phyloP scores from a whole-genome alignment of 768 basidiomycete species.

The Boletus tylopilopsis region DNA sequence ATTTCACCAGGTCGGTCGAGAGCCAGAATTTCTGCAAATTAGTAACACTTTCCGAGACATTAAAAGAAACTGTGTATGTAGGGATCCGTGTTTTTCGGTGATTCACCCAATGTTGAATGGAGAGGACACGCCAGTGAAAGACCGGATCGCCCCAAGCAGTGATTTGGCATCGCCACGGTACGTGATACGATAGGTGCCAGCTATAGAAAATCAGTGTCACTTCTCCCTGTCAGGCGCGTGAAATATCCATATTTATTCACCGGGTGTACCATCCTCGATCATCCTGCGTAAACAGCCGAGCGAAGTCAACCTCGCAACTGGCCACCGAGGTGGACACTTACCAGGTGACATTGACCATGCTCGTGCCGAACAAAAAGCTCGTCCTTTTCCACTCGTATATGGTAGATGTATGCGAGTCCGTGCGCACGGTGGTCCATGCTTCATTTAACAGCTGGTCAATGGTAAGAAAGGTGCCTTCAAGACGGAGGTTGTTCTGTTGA shows the following conservation, averaged over 20 bases:
- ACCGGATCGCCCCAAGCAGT: conserved; percentile 54
- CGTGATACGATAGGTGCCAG: conserved; percentile 64
- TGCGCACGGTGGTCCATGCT: conserved; percentile 55
- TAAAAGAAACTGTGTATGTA: too few relatives aligned
- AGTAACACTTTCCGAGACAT: too few relatives aligned
- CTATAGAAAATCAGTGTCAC: conserved; percentile 33
- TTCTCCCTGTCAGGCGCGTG: background rate
- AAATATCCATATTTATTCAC: conserved; percentile 3
- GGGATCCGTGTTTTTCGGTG: background rate
- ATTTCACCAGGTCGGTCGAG: too few relatives aligned
- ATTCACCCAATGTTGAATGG: conserved; percentile 49
- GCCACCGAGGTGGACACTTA: conserved; percentile 20
- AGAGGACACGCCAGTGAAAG: conserved; percentile 61
- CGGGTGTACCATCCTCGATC: conserved; percentile 53
- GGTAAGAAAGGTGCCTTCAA: conserved; percentile 69
- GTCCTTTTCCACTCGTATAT: conserved; percentile 61
- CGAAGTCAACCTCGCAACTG: conserved; percentile 7
- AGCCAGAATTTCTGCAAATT: too few relatives aligned
- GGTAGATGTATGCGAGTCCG: conserved; percentile 80
- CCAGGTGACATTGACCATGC: conserved; percentile 67
- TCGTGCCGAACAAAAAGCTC: conserved; percentile 54
- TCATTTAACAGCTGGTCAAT: conserved; percentile 51
- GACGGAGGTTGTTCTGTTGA: conserved; percentile 66
- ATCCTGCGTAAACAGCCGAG: conserved; percentile 38
- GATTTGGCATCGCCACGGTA: conserved; percentile 81